phyloP scores from a whole-genome alignment of 2,329 filamentous ascomycete species.

The Ophiobolus disseminans region DNA sequence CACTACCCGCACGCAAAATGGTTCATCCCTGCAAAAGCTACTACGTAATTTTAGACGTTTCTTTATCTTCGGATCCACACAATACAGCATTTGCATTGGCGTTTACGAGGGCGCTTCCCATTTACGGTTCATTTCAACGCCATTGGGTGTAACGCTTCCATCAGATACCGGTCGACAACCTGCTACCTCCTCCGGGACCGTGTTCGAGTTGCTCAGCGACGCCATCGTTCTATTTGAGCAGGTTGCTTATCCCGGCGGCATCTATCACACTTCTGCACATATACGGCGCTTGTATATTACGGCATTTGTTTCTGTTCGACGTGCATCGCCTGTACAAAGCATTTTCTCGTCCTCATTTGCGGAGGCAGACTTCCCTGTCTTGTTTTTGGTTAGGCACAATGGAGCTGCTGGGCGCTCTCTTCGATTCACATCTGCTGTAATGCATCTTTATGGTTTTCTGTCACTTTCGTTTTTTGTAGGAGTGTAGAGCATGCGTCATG shows the following conservation, averaged over 20 bases:
- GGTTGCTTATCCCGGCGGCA: constrained; percentile 13
- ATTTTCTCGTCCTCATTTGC: constrained; percentile 9
- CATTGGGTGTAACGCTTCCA: constrained; percentile 7
- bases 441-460: background rate
- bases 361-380: background rate
- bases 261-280: constrained; percentile 20
- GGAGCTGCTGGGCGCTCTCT: constrained; percentile 1
- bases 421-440: background rate
- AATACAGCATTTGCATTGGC: constrained; percentile 33
- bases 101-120: constrained; percentile 26
- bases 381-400: background rate
- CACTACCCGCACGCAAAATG: constrained; percentile 15
- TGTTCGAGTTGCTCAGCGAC: constrained; percentile 2
- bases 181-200: background rate
- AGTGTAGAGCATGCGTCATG: background rate
- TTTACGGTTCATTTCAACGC: constrained; percentile 21
- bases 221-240: constrained; percentile 13
- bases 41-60: constrained; percentile 41
- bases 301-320: constrained; percentile 24
- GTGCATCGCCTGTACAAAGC: constrained; percentile 34
- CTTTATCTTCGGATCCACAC: constrained; percentile 17
- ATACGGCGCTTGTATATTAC: constrained; percentile 33
- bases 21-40: constrained; percentile 29
- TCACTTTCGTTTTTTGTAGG: background rate
- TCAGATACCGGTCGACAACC: constrained; percentile 2